Evolutionary conservation across 2,329 filamentous ascomycete genomes (phyloP).

Genomic region (Aspergillus sp.): DNA sequence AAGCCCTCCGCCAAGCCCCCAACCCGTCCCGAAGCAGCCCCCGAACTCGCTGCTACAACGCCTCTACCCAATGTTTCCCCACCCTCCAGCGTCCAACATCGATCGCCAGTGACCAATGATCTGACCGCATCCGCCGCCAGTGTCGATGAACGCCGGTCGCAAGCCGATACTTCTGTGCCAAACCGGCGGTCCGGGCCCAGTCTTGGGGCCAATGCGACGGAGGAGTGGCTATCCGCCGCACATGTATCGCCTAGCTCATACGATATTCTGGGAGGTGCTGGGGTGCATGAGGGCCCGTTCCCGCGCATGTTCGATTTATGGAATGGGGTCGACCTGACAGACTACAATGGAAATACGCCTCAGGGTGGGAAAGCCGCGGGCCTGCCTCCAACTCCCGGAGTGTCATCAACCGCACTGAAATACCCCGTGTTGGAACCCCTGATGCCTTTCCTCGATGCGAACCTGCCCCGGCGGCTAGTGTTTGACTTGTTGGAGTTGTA

Average conservation of each 20-base stretch:
- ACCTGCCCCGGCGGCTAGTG: conserved; percentile 75
- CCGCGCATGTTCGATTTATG: conserved; percentile 32
- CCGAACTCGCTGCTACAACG: conserved; percentile 13
- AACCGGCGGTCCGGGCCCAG: conserved; percentile 17
- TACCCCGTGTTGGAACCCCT: conserved; percentile 85
- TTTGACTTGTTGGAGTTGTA: conserved; percentile 90
- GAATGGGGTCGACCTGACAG: conserved; percentile 29
- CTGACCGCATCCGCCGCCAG: conserved; percentile 29
- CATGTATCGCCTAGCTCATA: conserved; percentile 35
- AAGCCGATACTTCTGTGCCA: conserved; percentile 19
- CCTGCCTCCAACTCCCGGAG: conserved; percentile 50
- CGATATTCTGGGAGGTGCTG: conserved; percentile 27
- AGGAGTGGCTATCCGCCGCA: conserved; percentile 34
- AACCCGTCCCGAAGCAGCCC: neutral
- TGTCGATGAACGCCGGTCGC: conserved; percentile 29
- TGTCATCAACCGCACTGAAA: conserved; percentile 50
- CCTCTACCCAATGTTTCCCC: conserved; percentile 25
- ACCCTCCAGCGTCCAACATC: conserved; percentile 22
- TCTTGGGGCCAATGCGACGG: conserved; percentile 25
- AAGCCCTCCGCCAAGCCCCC: neutral
- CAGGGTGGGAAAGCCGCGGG: conserved; percentile 57
- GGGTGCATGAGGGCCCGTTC: conserved; percentile 27
- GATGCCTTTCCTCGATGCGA: conserved; percentile 73
- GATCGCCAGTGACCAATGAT: conserved; percentile 31
- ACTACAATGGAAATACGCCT: conserved; percentile 45